Evolutionary conservation across 1,284 basidiomycete species (phyloP), one percentile per base, ranked within the genome.

Genomic region (Ustilago lituana): DNA sequence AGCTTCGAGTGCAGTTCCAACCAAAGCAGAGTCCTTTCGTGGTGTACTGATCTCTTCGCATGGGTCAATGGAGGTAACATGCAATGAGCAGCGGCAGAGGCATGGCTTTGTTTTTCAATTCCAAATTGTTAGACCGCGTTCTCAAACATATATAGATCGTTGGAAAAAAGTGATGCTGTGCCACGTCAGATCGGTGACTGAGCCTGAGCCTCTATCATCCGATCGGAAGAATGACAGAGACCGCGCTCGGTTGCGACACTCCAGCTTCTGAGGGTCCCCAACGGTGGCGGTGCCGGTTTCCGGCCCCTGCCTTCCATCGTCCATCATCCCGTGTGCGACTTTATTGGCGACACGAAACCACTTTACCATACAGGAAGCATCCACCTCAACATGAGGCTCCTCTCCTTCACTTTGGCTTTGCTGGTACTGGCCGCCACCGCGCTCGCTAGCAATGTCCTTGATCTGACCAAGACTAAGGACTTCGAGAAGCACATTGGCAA

Each of bases 401-500:
- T 70, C 20, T 57, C 46, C 20, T 27, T 65, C 17, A 35, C 54
- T 1, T 14, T 65, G 31, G 58, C 62, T 19, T 31, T 70, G 46
- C 49, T 65, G 27, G 58, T 63, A 29, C 41, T 70, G 56, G 62
- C 49, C 19, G 57, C 58, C 47, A 58, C 62, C 4, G 53, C 57
- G 5, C 44, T 70, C 22, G 70, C 69, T 19, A 46, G 70, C 50
- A 76, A 77, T 45, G 79, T 79, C 10, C 51, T 79, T 44, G 79
- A 80, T 35, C 64, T 80, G 35, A 80, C 79, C 22, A 55, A 68
- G 38, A 78, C 72, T 15, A 68, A 67, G 46, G 70, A 65, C 39
- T 80, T 74, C 40, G 63, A 80, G 15, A 68, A 62, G 33, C 43
- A 65, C 32, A 68, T 80, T 26, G 79, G 78, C 44, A 66, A 72